These are phyloP conservation scores for Globisporangium nunn DNA, from an alignment of 352 stramenopile species.

Conservation along the genomic window DNA sequence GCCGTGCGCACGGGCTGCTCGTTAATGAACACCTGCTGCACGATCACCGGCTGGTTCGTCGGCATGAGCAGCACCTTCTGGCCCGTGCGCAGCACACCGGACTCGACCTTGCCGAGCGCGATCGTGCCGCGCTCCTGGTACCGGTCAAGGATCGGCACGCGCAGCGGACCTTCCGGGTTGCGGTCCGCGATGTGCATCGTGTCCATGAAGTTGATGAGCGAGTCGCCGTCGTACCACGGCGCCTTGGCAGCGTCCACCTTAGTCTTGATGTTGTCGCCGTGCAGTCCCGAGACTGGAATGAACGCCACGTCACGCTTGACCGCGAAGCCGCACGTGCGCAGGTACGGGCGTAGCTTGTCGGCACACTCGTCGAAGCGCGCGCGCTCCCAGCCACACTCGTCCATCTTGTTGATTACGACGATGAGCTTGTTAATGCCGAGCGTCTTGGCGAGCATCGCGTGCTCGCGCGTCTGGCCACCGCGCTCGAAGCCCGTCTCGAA, in stretches of 20 bases:
- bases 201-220: conserved; percentile 93
- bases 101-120: conserved; percentile 97
- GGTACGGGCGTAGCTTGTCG: conserved; percentile 93
- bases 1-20: conserved; percentile 91
- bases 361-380: conserved; percentile 90
- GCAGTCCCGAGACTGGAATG: conserved; percentile 95
- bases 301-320: conserved; percentile 98
- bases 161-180: conserved; percentile 87
- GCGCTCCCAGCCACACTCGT: conserved; percentile 95
- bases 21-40: conserved; percentile 89
- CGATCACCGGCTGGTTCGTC: conserved; percentile 55
- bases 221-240: conserved; percentile 93
- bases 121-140: conserved; percentile 97
- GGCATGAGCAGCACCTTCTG: conserved; percentile 96
- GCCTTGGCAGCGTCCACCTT: conserved; percentile 53
- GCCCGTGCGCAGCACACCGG: conserved; percentile 88
- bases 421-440: conserved; percentile 97
- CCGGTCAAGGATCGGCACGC: conserved; percentile 96
- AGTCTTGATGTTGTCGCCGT: conserved; percentile 96
- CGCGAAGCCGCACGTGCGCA: conserved; percentile 92
- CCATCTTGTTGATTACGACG: conserved; percentile 99
- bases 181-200: conserved; percentile 87
- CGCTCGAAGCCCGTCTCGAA: conserved; percentile 99
- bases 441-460: conserved; percentile 98
- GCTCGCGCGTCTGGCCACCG: conserved; percentile 97